Percentiles rank a stretch among this genome's conserved stretches.
Evolutionary conservation across 257 asterid species (phyloP).

Genomic region (Ajuga chamaepitys): DNA sequence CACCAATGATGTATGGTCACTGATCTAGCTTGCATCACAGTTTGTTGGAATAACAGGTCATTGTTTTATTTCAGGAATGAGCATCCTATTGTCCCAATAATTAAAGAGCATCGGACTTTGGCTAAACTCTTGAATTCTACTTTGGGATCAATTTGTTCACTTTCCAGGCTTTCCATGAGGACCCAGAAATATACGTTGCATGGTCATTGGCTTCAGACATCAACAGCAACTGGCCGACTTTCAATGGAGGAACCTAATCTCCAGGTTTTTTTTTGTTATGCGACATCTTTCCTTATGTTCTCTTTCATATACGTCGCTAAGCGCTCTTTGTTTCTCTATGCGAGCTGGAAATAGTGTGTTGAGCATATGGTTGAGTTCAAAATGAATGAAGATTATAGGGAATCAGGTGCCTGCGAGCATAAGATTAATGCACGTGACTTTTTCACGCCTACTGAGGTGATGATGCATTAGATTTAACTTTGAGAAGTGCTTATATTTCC

Average conservation of each 20-base stretch:
- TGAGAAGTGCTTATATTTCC: constrained; percentile 7
- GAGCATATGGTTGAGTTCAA: constrained; percentile 83
- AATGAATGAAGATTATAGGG: constrained; percentile 42
- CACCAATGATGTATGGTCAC: not conserved
- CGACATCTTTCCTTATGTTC: not conserved
- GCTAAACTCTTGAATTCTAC: constrained; percentile 88
- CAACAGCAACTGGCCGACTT: constrained; percentile 93
- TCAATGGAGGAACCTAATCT: constrained; percentile 99
- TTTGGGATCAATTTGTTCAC: constrained; percentile 82
- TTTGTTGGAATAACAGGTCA: constrained; percentile 11
- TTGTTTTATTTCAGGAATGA: constrained; percentile 57
- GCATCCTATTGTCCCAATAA: constrained; percentile 81
- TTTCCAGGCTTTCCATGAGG: constrained; percentile 77
- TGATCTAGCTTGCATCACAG: constrained; percentile 18
- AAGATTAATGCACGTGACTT: constrained; percentile 86
- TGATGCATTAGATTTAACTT: constrained; percentile 11
- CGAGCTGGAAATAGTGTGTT: constrained; percentile 51
- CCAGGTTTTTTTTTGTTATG: constrained; percentile 56
- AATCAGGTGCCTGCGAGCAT: constrained; percentile 27
- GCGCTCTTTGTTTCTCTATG: not conserved
- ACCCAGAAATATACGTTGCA: constrained; percentile 79
- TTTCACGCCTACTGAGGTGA: constrained; percentile 87
- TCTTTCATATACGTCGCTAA: constrained; percentile 4
- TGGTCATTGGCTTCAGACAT: constrained; percentile 98
- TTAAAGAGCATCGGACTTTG: constrained; percentile 83